Conservation (phyloP, 2,329 filamentous ascomycete species). For the Phaeosphaeriaceae sp. region DNA sequence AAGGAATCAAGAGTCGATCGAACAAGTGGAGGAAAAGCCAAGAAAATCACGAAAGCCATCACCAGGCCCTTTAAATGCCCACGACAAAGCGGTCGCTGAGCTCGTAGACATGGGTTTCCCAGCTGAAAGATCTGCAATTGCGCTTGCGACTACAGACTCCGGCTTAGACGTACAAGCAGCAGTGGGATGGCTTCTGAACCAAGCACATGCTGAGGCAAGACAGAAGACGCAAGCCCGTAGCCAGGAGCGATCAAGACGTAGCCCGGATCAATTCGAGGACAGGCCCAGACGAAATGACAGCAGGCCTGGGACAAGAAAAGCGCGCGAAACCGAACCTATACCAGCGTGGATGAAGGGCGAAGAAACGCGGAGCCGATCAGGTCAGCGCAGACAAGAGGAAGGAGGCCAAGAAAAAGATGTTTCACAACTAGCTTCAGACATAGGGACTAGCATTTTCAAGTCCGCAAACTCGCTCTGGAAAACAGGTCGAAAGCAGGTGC, state of each 20-base stretch:
- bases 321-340: constrained; percentile 43
- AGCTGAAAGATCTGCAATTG: constrained; percentile 79
- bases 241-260: constrained; percentile 32
- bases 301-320: constrained; percentile 39
- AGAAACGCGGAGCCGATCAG: constrained; percentile 57
- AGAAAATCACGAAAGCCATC: constrained; percentile 16
- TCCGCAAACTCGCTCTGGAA: constrained; percentile 97
- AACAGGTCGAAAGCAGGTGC: constrained; percentile 87
- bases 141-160: constrained; percentile 78
- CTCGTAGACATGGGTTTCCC: constrained; percentile 95
- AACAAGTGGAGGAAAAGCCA: constrained; percentile 10
- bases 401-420: constrained; percentile 72
- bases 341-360: constrained; percentile 71
- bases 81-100: constrained; percentile 83
- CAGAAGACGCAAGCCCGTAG: constrained; percentile 63
- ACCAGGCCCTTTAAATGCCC: constrained; percentile 54
- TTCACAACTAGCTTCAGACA: constrained; percentile 78
- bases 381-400: constrained; percentile 58
- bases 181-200: constrained; percentile 86
- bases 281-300: constrained; percentile 28
- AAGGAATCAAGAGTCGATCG: constrained; percentile 31
- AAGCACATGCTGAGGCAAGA: constrained; percentile 84
- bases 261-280: constrained; percentile 35
- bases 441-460: constrained; percentile 86
- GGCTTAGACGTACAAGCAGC: constrained; percentile 84